Evolutionary conservation across 306 rosid species (phyloP).

Genomic region (Astragalus glycyphyllos): DNA sequence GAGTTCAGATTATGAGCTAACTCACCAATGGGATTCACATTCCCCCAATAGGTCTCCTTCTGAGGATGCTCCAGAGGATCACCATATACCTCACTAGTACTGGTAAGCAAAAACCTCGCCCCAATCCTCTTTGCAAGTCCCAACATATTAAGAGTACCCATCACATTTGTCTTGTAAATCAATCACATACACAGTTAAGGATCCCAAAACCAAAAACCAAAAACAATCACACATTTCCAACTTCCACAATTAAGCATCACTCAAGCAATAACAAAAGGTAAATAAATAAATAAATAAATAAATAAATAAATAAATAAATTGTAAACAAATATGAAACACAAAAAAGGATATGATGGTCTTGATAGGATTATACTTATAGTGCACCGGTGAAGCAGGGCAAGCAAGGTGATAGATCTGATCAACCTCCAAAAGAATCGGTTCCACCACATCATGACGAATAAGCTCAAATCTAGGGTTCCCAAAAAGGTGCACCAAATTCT

Average conservation of each 20-base stretch:
- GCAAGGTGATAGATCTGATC: constrained; percentile 99
- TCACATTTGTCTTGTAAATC: constrained; percentile 96
- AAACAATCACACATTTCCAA: neutral
- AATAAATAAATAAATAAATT: too few species aligned
- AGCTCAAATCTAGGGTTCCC: constrained; percentile 86
- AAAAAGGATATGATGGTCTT: constrained; percentile 85
- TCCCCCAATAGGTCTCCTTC: constrained; percentile 97
- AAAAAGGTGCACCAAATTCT: constrained; percentile 74
- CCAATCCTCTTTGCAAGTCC: constrained; percentile 98
- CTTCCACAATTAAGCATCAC: neutral
- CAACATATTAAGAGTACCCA: constrained; percentile 96
- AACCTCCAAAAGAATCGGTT: constrained; percentile 85
- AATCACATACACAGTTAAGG: constrained; percentile 53
- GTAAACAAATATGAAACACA: constrained; percentile 26
- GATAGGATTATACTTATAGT: constrained; percentile 89
- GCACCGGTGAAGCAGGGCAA: constrained; percentile 97
- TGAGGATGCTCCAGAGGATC: constrained; percentile 99
- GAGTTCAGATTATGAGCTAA: constrained; percentile 6
- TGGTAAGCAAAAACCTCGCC: constrained; percentile 89
- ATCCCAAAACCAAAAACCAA: constrained; percentile 38
- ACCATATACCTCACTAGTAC: constrained; percentile 97
- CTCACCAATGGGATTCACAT: constrained; percentile 97
- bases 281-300: too few species aligned
- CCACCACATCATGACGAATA: constrained; percentile 90
- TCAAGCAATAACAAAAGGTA: neutral